Percentiles rank a stretch among this genome's conserved stretches.
phyloP scores from a whole-genome alignment of 257 asterid genomes.

The Galeopsis tetrahit region DNA sequence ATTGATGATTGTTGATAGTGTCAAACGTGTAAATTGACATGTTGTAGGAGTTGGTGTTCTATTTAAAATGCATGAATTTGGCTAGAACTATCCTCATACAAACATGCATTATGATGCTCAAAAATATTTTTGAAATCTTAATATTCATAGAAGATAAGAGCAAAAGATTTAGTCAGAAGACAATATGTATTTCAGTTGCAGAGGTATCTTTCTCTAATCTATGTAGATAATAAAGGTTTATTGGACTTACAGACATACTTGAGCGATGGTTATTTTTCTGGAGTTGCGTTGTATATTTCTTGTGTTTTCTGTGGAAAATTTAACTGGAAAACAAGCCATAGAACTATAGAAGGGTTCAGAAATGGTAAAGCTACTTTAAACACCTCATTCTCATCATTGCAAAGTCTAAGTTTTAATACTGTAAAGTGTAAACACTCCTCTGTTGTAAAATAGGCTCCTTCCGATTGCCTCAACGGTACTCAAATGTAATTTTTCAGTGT shows the following conservation, averaged over 20 bases:
- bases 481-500: constrained; percentile 1
- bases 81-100: constrained; percentile 1
- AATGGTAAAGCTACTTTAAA: constrained; percentile 9
- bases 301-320: not conserved
- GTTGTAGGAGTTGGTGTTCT: constrained; percentile 16
- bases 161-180: constrained; percentile 4
- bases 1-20: constrained; percentile 2
- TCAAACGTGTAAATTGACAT: not conserved
- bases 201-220: not conserved
- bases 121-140: not conserved
- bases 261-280: not conserved
- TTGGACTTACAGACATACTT: not conserved
- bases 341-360: not conserved
- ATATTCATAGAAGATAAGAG: not conserved
- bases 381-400: not conserved
- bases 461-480: constrained; percentile 8
- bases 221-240: not conserved
- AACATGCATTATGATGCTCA: constrained; percentile 3
- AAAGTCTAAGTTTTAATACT: not conserved
- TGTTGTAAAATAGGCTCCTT: not conserved
- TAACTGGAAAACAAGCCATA: not conserved
- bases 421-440: too few relatives aligned
- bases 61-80: not conserved
- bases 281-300: not conserved
- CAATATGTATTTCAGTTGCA: not conserved